A percentile compares a stretch with the other conserved stretches of the same genome.
phyloP scores from a whole-genome alignment of 495 filamentous ascomycete genomes.

The Trichoderma asperelloides region DNA sequence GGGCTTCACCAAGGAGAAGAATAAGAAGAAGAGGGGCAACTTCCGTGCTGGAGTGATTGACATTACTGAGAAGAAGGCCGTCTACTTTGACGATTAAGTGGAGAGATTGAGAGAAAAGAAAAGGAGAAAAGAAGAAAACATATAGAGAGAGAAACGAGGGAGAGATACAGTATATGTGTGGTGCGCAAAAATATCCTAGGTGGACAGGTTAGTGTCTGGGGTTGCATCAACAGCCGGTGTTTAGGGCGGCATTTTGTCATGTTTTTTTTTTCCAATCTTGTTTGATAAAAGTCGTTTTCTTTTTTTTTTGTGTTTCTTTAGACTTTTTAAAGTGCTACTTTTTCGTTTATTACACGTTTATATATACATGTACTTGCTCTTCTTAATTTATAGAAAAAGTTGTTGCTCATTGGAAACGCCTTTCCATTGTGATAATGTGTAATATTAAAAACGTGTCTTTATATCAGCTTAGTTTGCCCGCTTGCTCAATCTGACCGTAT shows the following conservation, averaged over 20 bases:
- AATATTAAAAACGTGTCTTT: too few species aligned
- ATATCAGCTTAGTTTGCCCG: too few species aligned
- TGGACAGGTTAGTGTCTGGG: background rate
- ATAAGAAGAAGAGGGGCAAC: conserved; percentile 84
- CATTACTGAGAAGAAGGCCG: conserved; percentile 58
- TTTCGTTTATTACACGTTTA: background rate
- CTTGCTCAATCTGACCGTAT: too few species aligned
- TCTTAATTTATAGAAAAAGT: background rate
- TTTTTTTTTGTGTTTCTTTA: background rate
- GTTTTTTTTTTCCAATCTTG: background rate
- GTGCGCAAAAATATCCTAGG: background rate
- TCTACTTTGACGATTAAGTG: conserved; percentile 77
- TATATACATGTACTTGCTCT: background rate
- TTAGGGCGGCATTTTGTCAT: background rate
- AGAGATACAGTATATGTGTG: background rate
- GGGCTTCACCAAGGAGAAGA: conserved; percentile 99
- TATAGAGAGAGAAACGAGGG: background rate
- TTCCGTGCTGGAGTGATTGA: conserved; percentile 82
- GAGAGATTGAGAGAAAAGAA: background rate
- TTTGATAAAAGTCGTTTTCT: background rate
- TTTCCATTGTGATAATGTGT: too few species aligned
- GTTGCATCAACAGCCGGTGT: conserved; percentile 4
- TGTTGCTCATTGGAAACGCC: background rate
- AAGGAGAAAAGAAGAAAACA: background rate
- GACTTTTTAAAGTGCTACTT: background rate